Evolutionary conservation across 768 basidiomycete genomes (phyloP), one percentile per base, ranked within the genome.

Genomic region (button mushroom (Agaricus bisporus)): DNA sequence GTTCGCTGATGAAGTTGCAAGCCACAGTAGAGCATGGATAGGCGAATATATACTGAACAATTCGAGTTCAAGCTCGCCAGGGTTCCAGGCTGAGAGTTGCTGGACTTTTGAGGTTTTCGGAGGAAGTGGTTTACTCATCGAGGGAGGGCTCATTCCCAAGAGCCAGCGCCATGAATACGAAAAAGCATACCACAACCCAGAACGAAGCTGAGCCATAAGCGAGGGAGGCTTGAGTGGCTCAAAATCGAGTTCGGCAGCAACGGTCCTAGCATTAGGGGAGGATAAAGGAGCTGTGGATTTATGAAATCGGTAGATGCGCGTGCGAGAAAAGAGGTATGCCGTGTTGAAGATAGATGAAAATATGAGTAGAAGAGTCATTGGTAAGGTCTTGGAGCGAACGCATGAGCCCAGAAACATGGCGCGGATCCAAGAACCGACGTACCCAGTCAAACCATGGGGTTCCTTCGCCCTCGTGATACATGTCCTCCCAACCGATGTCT

Each of bases 391-490:
- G 25, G 36, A 18, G 44, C 15, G 54, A 47, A 56, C 39, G 8
- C 17, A n/a, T n/a, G 25, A 53, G 62, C 65, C 44, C 49, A 48
- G 46, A 37, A 18, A 36, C 28, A 20, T 10, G n/a, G 25, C 1
- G 4, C 20, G 20, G 28, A 25, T 7, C 11, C 20, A 1, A 17
- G 18, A 29, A 56, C 38, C 48, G 51, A 11, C 20, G 65, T 50
- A 89, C 90, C 90, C 90, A 92, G 68, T 88, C 84, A 55, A 89
- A 84, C 88, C 88, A 88, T 3, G 82, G 73, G 17, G 74, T 70
- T 22, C 78, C 78, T 61, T 76, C 80, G 49, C 76, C 80, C 63
- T 86, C 86, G 53, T 77, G 76, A 56, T 86, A 84, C 70, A 90
- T 80, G 63, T 86, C 83, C 61, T 90, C 87, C 88, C 88, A 91